A percentile compares a stretch with the other conserved stretches of the same genome.
Conservation (phyloP, 1,284 basidiomycete species). For the Tilletiaria anomala region DNA sequence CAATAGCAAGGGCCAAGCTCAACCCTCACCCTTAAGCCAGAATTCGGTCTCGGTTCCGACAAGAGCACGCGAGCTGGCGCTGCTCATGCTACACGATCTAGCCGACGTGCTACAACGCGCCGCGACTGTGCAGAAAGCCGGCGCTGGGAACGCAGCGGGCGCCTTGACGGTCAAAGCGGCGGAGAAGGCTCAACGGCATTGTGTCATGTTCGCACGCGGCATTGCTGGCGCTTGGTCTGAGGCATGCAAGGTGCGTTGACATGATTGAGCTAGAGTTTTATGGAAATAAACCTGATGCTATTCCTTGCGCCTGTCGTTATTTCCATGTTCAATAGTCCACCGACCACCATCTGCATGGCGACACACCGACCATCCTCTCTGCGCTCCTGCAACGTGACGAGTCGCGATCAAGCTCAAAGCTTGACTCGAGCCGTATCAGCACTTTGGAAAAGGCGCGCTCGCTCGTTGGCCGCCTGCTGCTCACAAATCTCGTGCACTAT, state of each 20-base stretch:
- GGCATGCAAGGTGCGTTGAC: constrained; percentile 14
- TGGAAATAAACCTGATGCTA: not conserved
- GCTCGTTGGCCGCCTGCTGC: constrained; percentile 16
- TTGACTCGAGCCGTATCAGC: constrained; percentile 12
- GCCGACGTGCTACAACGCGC: constrained; percentile 8
- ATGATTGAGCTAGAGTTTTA: constrained; percentile 4
- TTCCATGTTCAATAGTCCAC: constrained; percentile 9
- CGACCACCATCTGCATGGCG: constrained; percentile 22
- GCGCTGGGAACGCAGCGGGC: too few species aligned
- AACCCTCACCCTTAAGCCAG: too few species aligned
- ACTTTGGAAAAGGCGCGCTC: constrained; percentile 6
- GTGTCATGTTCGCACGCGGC: constrained; percentile 17
- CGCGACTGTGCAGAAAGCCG: constrained; percentile 1
- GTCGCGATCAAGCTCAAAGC: too few species aligned
- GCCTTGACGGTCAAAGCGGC: constrained; percentile 6
- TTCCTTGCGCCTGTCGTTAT: not conserved
- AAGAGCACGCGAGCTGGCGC: too few species aligned
- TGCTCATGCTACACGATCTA: constrained; percentile 19
- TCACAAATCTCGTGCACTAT: constrained; percentile 32
- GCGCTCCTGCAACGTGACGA: too few species aligned
- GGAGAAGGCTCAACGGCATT: constrained; percentile 9
- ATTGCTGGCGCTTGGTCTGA: constrained; percentile 34
- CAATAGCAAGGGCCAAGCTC: too few species aligned
- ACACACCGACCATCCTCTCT: too few species aligned
- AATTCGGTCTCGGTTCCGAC: too few species aligned